Evolutionary conservation across 148 eudicot species (phyloP).

Genomic region (Polygonum aviculare): DNA sequence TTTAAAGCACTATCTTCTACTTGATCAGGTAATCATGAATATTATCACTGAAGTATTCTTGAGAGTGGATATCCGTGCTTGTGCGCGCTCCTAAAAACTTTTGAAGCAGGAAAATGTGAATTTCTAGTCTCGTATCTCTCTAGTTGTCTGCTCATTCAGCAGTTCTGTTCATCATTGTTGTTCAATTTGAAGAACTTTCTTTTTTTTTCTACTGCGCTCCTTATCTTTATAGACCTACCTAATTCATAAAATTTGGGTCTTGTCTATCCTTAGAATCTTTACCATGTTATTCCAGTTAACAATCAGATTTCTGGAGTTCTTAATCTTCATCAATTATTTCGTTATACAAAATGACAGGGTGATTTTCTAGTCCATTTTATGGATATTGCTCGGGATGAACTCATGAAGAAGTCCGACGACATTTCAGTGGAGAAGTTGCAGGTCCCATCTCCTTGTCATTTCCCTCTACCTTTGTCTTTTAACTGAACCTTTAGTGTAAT

Average conservation of each 20-base stretch:
- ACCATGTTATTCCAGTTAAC: neutral
- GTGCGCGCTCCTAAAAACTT: neutral
- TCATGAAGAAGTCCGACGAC: slow-evolving; percentile 70
- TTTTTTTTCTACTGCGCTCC: neutral
- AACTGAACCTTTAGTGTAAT: neutral
- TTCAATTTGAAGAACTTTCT: neutral
- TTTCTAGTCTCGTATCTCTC: neutral
- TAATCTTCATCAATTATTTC: neutral
- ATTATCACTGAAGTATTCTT: neutral
- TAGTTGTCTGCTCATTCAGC: neutral
- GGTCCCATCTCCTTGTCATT: slow-evolving; percentile 30
- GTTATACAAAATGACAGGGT: slow-evolving; percentile 45
- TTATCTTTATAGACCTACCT: neutral
- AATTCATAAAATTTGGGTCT: neutral
- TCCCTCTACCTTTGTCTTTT: slow-evolving; percentile 10
- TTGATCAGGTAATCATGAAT: slow-evolving; percentile 71
- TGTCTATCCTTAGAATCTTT: neutral
- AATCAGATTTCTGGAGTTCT: neutral
- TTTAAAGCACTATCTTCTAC: slow-evolving; percentile 91
- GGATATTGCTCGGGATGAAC: slow-evolving; percentile 97
- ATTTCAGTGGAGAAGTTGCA: slow-evolving; percentile 93
- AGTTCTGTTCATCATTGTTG: neutral
- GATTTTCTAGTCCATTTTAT: slow-evolving; percentile 97
- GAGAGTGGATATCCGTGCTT: neutral
- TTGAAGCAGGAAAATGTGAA: neutral